These are phyloP conservation scores for Perkinsus olseni DNA, from an alignment of 169 alveolate species.

Conservation along the genomic window DNA sequence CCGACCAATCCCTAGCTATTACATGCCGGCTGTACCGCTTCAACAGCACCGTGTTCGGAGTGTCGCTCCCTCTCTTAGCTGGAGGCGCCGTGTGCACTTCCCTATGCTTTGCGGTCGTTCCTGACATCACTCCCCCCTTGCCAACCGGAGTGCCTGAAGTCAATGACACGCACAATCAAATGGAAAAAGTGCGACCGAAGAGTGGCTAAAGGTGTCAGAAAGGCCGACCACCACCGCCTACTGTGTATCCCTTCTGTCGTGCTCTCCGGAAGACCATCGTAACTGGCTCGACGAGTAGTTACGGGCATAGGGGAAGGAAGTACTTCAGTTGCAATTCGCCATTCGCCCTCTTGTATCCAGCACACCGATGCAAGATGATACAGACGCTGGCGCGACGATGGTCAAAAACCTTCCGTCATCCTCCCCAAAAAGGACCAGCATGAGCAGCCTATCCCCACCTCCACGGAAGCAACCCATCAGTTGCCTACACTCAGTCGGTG, in stretches of 20 bases:
- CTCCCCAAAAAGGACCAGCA: too few species aligned
- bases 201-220: neutral
- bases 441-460: too few species aligned
- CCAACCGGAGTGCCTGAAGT: neutral
- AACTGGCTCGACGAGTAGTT: neutral
- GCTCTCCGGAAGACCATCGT: neutral
- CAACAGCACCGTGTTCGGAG: neutral
- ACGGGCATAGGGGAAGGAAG: too few species aligned
- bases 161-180: neutral
- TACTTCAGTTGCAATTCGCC: too few species aligned
- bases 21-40: neutral
- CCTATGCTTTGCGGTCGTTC: neutral
- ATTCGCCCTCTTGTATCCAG: too few species aligned
- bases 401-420: too few species aligned
- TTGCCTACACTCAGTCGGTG: too few species aligned
- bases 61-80: neutral
- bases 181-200: neutral
- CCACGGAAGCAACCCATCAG: too few species aligned
- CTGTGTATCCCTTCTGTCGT: neutral
- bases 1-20: neutral
- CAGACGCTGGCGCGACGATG: too few species aligned
- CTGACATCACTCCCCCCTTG: neutral
- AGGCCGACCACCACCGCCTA: neutral
- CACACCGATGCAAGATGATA: too few species aligned
- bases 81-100: neutral